Evolutionary conservation across 257 asterid species (phyloP).

Genomic region (Solanum pinnatisectum): DNA sequence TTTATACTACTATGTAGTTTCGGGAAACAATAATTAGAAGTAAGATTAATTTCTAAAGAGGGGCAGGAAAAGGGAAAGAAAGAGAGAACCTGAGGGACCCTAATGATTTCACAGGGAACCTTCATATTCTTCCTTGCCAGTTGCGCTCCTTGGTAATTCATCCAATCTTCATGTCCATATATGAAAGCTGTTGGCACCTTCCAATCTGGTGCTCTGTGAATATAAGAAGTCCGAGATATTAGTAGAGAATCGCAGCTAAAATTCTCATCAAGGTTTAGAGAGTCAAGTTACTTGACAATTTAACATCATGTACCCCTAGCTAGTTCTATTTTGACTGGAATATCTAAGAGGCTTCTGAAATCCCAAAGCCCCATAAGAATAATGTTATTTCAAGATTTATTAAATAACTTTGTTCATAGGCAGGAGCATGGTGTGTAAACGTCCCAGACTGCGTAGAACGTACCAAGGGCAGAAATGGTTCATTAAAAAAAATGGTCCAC

Average conservation of each 20-base stretch:
- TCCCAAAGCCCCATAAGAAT: not conserved
- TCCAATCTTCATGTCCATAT: constrained; percentile 79
- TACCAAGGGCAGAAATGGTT: not conserved
- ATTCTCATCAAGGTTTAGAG: not conserved
- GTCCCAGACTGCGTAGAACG: not conserved
- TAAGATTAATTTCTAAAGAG: not conserved
- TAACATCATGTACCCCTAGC: not conserved
- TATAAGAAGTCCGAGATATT: not conserved
- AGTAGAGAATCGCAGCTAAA: not conserved
- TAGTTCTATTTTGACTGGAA: not conserved
- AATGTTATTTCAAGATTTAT: not conserved
- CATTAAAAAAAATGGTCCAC: not conserved
- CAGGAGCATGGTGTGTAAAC: not conserved
- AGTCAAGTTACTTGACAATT: not conserved
- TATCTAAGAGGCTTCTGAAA: not conserved
- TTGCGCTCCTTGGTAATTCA: constrained; percentile 68
- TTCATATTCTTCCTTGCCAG: constrained; percentile 63
- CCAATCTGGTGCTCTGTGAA: constrained; percentile 68
- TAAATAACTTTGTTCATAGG: not conserved
- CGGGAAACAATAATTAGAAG: not conserved
- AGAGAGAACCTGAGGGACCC: constrained; percentile 65
- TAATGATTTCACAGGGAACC: constrained; percentile 65
- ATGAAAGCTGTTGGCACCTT: constrained; percentile 78
- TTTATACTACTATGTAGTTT: not conserved
- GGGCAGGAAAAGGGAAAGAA: not conserved